Conservation (phyloP, 2,329 filamentous ascomycete species). For the Chrysoporthe puriensis region DNA sequence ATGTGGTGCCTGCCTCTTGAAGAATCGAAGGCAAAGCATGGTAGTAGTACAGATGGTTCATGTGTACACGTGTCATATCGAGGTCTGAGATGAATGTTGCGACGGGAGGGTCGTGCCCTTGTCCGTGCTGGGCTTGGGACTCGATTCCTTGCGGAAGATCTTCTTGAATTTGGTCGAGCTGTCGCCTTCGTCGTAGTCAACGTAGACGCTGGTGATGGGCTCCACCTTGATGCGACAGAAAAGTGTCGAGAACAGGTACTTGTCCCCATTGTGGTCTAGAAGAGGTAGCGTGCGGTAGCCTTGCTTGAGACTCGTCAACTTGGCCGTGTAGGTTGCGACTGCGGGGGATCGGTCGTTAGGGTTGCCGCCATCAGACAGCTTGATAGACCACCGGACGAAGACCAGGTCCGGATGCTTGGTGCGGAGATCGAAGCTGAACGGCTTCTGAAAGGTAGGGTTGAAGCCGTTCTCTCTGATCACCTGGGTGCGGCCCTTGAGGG, state of each 20-base stretch:
- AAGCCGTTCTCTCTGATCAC: constrained; percentile 89
- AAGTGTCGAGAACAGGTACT: constrained; percentile 91
- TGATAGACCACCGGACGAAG: constrained; percentile 91
- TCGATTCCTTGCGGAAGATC: constrained; percentile 59
- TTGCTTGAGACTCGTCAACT: constrained; percentile 85
- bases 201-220: constrained; percentile 59
- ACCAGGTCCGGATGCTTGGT: constrained; percentile 95
- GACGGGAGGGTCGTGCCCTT: constrained; percentile 28
- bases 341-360: constrained; percentile 66
- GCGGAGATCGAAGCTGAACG: constrained; percentile 78
- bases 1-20: constrained; percentile 17
- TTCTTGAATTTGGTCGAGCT: constrained; percentile 59
- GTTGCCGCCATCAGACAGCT: constrained; percentile 78
- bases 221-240: constrained; percentile 84
- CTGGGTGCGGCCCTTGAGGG: constrained; percentile 77
- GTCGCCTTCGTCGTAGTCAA: constrained; percentile 50
- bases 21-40: constrained; percentile 7
- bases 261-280: constrained; percentile 85
- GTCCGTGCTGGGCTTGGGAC: constrained; percentile 54
- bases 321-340: constrained; percentile 89
- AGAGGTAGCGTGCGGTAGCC: constrained; percentile 92
- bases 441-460: constrained; percentile 84
- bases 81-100: constrained; percentile 11
- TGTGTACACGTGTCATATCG: not conserved
- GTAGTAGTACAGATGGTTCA: not conserved